Evolutionary conservation across 2,329 filamentous ascomycete genomes (phyloP).

Genomic region (Cyanodermella asteris): DNA sequence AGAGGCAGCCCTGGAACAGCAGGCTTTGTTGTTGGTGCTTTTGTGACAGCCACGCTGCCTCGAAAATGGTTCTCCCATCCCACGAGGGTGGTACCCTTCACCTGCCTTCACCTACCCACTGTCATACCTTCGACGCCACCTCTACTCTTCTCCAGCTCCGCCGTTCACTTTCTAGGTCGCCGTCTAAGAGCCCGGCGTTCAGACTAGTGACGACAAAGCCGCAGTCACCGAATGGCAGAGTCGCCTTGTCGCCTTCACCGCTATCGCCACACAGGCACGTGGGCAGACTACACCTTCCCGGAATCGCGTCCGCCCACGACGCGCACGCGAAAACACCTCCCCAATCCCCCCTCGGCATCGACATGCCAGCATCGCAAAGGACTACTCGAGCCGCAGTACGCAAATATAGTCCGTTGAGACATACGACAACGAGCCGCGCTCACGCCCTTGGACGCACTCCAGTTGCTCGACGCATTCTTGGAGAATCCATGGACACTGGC

Average conservation of each 20-base stretch:
- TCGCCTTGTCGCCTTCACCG: conserved; percentile 36
- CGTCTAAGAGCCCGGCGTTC: conserved; percentile 57
- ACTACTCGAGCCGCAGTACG: conserved; percentile 24
- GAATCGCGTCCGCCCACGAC: conserved; percentile 30
- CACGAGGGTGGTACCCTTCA: conserved; percentile 72
- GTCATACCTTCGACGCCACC: conserved; percentile 62
- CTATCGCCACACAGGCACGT: conserved; percentile 25
- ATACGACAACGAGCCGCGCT: conserved; percentile 24
- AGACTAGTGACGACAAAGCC: conserved; percentile 33
- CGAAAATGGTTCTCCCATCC: too few species aligned
- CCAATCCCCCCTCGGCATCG: conserved; percentile 39
- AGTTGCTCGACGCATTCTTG: conserved; percentile 12
- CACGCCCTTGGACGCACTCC: conserved; percentile 18
- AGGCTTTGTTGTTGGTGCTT: too few species aligned
- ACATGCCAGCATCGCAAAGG: conserved; percentile 42
- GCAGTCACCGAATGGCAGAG: conserved; percentile 29
- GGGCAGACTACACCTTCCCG: too few species aligned
- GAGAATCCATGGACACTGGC: too few species aligned
- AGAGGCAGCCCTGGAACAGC: too few species aligned
- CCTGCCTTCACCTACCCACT: conserved; percentile 65
- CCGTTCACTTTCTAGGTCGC: conserved; percentile 79
- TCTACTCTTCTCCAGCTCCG: conserved; percentile 64
- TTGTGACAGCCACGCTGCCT: too few species aligned
- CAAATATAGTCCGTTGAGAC: conserved; percentile 15
- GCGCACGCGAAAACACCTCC: conserved; percentile 22